A percentile compares a stretch with the other conserved stretches of the same genome.
phyloP scores from a whole-genome alignment of 2,329 filamentous ascomycete species.

The Cryphonectria parasitica region DNA sequence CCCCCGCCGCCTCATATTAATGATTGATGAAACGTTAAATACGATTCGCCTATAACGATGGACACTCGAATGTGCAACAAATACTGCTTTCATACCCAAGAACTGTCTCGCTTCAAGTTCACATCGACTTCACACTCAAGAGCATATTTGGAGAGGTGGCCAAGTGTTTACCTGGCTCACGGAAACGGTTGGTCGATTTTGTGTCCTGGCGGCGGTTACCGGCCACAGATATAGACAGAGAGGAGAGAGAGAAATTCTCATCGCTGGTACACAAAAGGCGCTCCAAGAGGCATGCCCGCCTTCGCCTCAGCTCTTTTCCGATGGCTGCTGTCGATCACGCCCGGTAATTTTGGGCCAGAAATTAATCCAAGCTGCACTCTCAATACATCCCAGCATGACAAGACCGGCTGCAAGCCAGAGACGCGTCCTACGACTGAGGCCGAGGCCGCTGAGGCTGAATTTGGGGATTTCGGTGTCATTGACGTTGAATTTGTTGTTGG shows the following conservation, averaged over 20 bases:
- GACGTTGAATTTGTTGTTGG: not conserved
- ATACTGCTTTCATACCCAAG: not conserved
- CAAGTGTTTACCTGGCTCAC: not conserved
- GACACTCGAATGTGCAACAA: not conserved
- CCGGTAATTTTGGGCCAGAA: slow-evolving; percentile 34
- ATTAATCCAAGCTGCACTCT: slow-evolving; percentile 32
- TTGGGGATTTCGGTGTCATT: slow-evolving; percentile 29
- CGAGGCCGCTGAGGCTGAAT: slow-evolving; percentile 32
- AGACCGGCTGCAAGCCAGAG: slow-evolving; percentile 28
- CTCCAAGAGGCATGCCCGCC: not conserved
- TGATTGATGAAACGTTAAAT: not conserved
- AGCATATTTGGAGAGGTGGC: not conserved
- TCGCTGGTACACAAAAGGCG: not conserved
- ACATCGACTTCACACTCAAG: not conserved
- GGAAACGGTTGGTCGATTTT: not conserved
- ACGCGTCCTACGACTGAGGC: slow-evolving; percentile 32
- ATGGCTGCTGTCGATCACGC: slow-evolving; percentile 18
- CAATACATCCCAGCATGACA: slow-evolving; percentile 27
- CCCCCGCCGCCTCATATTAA: not conserved
- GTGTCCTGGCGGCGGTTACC: not conserved
- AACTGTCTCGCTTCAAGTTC: not conserved
- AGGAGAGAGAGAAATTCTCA: not conserved
- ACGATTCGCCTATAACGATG: not conserved
- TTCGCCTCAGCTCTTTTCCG: not conserved
- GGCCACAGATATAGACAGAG: not conserved